A percentile compares a stretch with the other conserved stretches of the same genome.
Conservation (phyloP, 352 stramenopile species). For the Globisporangium ultimum region DNA sequence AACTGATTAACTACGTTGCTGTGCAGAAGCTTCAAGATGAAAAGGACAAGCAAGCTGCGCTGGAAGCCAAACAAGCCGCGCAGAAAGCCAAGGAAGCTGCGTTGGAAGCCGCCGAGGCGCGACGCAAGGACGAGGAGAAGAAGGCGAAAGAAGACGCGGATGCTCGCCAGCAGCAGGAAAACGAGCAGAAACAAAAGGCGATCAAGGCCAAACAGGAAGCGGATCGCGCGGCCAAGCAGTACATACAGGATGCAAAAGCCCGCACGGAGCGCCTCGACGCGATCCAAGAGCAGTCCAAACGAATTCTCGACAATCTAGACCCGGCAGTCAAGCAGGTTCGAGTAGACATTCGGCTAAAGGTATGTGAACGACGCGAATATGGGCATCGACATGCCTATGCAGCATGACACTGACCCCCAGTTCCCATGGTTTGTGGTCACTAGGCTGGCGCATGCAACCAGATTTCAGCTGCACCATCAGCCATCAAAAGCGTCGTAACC, state of each 20-base stretch:
- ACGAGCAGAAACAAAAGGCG: slow-evolving; percentile 27
- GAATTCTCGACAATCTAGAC: slow-evolving; percentile 50
- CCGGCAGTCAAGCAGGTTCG: slow-evolving; percentile 58
- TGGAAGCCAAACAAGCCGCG: slow-evolving; percentile 15
- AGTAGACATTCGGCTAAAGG: slow-evolving; percentile 67
- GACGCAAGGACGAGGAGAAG: slow-evolving; percentile 15
- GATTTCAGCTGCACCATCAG: slow-evolving; percentile 65
- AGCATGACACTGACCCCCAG: neutral
- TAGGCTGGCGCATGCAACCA: slow-evolving; percentile 80
- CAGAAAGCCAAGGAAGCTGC: slow-evolving; percentile 16
- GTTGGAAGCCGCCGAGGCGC: slow-evolving; percentile 14
- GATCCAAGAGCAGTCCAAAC: slow-evolving; percentile 37
- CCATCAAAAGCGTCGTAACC: slow-evolving; percentile 56
- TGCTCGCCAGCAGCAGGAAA: slow-evolving; percentile 23
- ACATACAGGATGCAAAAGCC: slow-evolving; percentile 37
- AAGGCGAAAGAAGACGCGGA: slow-evolving; percentile 24
- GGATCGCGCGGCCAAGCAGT: slow-evolving; percentile 32
- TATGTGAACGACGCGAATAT: slow-evolving; percentile 8
- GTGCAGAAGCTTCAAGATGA: slow-evolving; percentile 20
- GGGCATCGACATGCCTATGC: neutral
- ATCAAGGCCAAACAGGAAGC: slow-evolving; percentile 30
- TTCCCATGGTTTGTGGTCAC: neutral
- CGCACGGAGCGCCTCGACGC: slow-evolving; percentile 46
- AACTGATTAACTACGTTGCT: no score
- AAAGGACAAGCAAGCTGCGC: slow-evolving; percentile 20